phyloP scores from a whole-genome alignment of 2,329 filamentous ascomycete genomes.

The Botrytis pseudocinerea region DNA sequence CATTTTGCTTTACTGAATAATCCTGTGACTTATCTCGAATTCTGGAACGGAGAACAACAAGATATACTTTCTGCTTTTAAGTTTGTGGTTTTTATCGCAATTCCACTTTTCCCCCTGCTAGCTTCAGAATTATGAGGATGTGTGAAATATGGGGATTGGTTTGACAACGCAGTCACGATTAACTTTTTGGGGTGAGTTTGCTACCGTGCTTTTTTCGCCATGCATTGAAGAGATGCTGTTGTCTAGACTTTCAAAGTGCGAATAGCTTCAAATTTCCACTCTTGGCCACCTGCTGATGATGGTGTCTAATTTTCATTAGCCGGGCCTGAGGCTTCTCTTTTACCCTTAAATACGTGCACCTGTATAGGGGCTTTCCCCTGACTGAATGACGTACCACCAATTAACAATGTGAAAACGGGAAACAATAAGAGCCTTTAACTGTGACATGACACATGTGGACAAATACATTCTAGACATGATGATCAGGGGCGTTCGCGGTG shows the following conservation, averaged over 20 bases:
- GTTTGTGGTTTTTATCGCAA: neutral
- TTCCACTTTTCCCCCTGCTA: neutral
- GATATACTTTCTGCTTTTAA: neutral
- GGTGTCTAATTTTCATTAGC: neutral
- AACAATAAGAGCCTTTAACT: neutral
- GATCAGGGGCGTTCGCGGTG: neutral
- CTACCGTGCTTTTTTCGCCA: neutral
- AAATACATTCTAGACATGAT: neutral
- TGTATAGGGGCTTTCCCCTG: neutral
- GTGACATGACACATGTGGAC: neutral
- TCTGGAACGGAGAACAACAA: neutral
- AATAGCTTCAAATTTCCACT: neutral
- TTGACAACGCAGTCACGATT: neutral
- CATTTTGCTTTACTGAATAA: constrained; percentile 6
- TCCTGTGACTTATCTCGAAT: neutral
- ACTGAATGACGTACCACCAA: neutral
- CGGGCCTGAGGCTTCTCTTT: neutral
- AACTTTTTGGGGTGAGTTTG: neutral
- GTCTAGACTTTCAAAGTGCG: neutral
- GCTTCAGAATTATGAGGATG: neutral
- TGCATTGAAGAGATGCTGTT: neutral
- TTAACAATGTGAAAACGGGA: neutral
- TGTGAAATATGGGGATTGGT: neutral
- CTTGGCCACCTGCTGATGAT: neutral
- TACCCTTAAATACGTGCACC: neutral